phyloP scores from a whole-genome alignment of 208 protist genomes.

The Leishmania gerbilli region DNA sequence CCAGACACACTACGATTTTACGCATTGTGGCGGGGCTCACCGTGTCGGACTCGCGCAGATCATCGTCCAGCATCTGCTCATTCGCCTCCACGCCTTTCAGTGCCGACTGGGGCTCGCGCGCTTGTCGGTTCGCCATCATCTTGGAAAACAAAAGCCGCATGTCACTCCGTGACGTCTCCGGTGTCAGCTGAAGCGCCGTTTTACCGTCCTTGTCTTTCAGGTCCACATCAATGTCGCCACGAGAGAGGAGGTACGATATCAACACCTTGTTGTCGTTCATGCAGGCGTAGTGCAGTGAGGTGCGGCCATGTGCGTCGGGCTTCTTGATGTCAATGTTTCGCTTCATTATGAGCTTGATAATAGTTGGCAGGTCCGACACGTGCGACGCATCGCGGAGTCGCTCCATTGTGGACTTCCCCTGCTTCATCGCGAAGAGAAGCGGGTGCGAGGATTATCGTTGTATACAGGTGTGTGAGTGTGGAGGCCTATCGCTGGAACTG shows the following conservation, averaged over 20 bases:
- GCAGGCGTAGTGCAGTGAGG: constrained; percentile 79
- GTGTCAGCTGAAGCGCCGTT: constrained; percentile 60
- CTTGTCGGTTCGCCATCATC: constrained; percentile 42
- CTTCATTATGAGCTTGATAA: constrained; percentile 57
- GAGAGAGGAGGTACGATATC: constrained; percentile 52
- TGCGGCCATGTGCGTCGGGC: constrained; percentile 55
- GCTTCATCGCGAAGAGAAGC: not conserved
- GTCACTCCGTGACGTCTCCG: constrained; percentile 30
- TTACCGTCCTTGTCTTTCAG: constrained; percentile 54
- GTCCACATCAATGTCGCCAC: constrained; percentile 41
- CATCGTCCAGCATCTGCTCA: constrained; percentile 49
- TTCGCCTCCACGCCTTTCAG: constrained; percentile 49
- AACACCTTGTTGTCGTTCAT: constrained; percentile 37
- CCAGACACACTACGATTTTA: constrained; percentile 60
- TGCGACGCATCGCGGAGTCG: constrained; percentile 14
- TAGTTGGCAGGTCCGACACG: constrained; percentile 36
- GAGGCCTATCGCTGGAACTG: not conserved
- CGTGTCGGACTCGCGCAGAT: constrained; percentile 61
- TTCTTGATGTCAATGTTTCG: constrained; percentile 56
- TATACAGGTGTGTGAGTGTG: not conserved
- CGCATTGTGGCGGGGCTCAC: constrained; percentile 79
- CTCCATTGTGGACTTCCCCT: constrained; percentile 20
- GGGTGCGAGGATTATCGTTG: not conserved
- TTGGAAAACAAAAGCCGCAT: constrained; percentile 68
- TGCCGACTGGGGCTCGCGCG: constrained; percentile 15